Evolutionary conservation across 768 basidiomycete genomes (phyloP).

Genomic region (Amanita inopinata): DNA sequence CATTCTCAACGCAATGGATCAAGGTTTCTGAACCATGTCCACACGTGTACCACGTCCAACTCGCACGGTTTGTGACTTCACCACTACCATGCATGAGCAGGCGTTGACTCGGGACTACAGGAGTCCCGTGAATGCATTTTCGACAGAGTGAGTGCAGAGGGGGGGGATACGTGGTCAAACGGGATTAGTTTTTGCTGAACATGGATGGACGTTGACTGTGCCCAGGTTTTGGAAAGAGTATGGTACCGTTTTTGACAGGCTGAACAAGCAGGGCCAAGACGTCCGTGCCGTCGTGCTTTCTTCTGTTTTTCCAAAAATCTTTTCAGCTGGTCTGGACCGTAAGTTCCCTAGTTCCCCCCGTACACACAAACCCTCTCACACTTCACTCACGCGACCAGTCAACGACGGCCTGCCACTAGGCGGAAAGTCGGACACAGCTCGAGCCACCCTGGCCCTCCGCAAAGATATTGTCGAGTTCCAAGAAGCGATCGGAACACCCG

Average conservation of each 20-base stretch:
- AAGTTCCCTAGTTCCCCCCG: conserved; percentile 12
- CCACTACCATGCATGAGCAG: not conserved
- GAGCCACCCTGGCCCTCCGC: conserved; percentile 40
- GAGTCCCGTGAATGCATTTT: conserved; percentile 60
- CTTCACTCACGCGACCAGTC: conserved; percentile 16
- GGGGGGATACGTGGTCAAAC: not conserved
- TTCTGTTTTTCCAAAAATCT: conserved; percentile 59
- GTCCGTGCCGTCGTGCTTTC: conserved; percentile 68
- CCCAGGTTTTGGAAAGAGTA: conserved; percentile 50
- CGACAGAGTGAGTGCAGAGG: conserved; percentile 28
- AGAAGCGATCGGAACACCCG: conserved; percentile 55
- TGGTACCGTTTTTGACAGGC: conserved; percentile 45
- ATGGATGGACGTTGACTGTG: not conserved
- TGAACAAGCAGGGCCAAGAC: conserved; percentile 38
- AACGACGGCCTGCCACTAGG: conserved; percentile 20
- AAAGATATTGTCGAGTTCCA: conserved; percentile 54
- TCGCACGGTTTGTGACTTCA: conserved; percentile 27
- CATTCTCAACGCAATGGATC: conserved; percentile 21
- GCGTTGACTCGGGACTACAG: conserved; percentile 21
- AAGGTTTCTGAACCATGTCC: conserved; percentile 37
- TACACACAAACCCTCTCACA: not conserved
- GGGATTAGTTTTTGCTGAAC: not conserved
- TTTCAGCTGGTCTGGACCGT: conserved; percentile 83
- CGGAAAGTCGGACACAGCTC: conserved; percentile 35
- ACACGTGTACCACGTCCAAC: conserved; percentile 35